Evolutionary conservation across 2,329 filamentous ascomycete species (phyloP).

Genomic region (Clathrospora elynae): DNA sequence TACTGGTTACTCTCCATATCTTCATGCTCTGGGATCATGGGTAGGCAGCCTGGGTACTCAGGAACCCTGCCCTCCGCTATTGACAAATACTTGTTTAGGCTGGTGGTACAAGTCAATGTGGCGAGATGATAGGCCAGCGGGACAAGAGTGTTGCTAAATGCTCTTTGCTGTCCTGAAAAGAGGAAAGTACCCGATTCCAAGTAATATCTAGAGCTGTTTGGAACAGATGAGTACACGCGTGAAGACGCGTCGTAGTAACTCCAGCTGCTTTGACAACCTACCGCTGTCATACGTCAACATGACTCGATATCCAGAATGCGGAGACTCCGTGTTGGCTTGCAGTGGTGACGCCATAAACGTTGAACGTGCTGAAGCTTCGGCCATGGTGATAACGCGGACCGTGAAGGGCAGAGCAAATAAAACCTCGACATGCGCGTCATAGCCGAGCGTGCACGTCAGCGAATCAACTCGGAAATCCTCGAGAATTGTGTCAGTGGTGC

Average conservation of each 20-base stretch:
- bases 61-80: slow-evolving; percentile 14
- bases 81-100: slow-evolving; percentile 31
- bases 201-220: not conserved
- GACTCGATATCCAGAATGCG: slow-evolving; percentile 19
- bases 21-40: slow-evolving; percentile 17
- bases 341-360: slow-evolving; percentile 5
- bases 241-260: slow-evolving; percentile 3
- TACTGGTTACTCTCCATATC: slow-evolving; percentile 11
- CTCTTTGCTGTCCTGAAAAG: slow-evolving; percentile 1
- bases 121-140: slow-evolving; percentile 11
- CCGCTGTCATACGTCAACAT: slow-evolving; percentile 31
- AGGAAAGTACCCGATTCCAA: not conserved
- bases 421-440: slow-evolving; percentile 5
- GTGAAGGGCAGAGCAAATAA: slow-evolving; percentile 10
- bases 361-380: slow-evolving; percentile 12
- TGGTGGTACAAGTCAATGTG: slow-evolving; percentile 17
- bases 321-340: slow-evolving; percentile 4
- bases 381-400: slow-evolving; percentile 11
- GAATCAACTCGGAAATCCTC: slow-evolving; percentile 24
- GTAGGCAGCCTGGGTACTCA: slow-evolving; percentile 12
- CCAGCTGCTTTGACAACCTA: slow-evolving; percentile 3
- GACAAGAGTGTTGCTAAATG: slow-evolving; percentile 11
- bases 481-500: slow-evolving; percentile 30
- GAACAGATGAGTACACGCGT: not conserved
- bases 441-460: slow-evolving; percentile 13